Evolutionary conservation across 345 rosid species (phyloP).

Genomic region (Eucalyptus urophylla): DNA sequence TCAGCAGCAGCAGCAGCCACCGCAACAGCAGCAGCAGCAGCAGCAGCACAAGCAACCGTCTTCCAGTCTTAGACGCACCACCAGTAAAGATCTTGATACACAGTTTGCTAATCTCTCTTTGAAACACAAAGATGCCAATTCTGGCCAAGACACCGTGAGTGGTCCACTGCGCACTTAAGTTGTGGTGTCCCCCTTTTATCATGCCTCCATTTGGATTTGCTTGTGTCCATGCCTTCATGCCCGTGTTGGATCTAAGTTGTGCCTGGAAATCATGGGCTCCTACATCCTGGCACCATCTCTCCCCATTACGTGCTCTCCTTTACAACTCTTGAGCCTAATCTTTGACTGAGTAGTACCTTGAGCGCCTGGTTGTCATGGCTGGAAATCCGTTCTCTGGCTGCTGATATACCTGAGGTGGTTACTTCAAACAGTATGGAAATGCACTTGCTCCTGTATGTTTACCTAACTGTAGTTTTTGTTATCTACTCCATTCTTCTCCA

Average conservation of each 20-base stretch:
- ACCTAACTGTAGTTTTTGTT: background rate
- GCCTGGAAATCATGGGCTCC: background rate
- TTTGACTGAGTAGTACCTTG: conserved; percentile 18
- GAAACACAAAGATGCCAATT: conserved; percentile 52
- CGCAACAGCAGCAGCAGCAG: conserved; percentile 20
- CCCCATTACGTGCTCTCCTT: background rate
- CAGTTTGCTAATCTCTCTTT: conserved; percentile 77
- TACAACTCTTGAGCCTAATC: background rate
- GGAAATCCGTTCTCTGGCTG: conserved; percentile 15
- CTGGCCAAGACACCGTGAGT: conserved; percentile 49
- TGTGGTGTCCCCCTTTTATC: background rate
- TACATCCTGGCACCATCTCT: background rate
- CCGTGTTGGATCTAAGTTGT: background rate
- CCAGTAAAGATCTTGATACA: conserved; percentile 82
- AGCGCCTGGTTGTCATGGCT: conserved; percentile 63
- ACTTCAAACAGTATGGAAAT: conserved; percentile 12
- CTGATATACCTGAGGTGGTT: conserved; percentile 81
- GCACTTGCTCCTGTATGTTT: background rate
- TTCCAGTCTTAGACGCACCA: conserved; percentile 55
- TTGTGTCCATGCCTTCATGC: background rate
- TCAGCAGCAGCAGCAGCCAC: conserved; percentile 51
- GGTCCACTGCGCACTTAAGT: conserved; percentile 49
- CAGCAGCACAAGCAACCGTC: conserved; percentile 40
- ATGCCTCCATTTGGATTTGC: background rate
- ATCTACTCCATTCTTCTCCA: background rate